phyloP scores from a whole-genome alignment of 148 eudicot species.

The Arbutus unedo region DNA sequence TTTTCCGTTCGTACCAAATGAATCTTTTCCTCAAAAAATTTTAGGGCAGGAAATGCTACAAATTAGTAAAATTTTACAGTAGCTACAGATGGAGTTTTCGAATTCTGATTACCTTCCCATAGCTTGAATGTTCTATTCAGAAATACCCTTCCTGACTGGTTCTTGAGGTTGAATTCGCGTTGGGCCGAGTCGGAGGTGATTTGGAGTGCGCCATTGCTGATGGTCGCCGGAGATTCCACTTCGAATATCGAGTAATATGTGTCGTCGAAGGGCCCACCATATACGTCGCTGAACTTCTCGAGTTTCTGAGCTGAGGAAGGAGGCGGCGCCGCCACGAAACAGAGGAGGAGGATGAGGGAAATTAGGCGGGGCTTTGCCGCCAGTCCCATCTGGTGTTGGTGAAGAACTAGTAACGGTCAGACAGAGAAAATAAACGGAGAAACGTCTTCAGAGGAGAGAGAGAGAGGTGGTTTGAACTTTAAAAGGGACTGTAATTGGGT shows the following conservation, averaged over 20 bases:
- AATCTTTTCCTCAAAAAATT: too few relatives aligned
- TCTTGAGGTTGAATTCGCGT: slow-evolving; percentile 21
- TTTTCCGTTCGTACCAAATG: too few relatives aligned
- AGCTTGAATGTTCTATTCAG: slow-evolving; percentile 31
- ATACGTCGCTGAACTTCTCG: not conserved
- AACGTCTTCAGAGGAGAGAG: not conserved
- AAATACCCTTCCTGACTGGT: slow-evolving; percentile 51
- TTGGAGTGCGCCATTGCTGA: slow-evolving; percentile 58
- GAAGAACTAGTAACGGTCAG: not conserved
- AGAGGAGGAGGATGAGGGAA: slow-evolving; percentile 14
- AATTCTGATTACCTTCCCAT: slow-evolving; percentile 34
- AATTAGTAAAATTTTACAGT: not conserved
- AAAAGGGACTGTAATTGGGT: too few relatives aligned
- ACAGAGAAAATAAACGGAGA: not conserved
- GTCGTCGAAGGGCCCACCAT: slow-evolving; percentile 35
- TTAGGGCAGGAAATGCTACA: too few relatives aligned
- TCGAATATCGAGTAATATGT: slow-evolving; percentile 11
- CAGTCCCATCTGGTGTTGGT: not conserved
- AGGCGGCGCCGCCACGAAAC: slow-evolving; percentile 10
- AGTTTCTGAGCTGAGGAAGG: slow-evolving; percentile 12
- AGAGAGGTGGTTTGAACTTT: not conserved
- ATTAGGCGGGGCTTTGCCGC: not conserved
- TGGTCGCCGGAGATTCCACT: slow-evolving; percentile 33
- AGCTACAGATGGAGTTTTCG: not conserved
- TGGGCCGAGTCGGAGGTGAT: slow-evolving; percentile 67